Evolutionary conservation across 352 stramenopile genomes (phyloP).

Genomic region (Phytophthora citrophthora): DNA sequence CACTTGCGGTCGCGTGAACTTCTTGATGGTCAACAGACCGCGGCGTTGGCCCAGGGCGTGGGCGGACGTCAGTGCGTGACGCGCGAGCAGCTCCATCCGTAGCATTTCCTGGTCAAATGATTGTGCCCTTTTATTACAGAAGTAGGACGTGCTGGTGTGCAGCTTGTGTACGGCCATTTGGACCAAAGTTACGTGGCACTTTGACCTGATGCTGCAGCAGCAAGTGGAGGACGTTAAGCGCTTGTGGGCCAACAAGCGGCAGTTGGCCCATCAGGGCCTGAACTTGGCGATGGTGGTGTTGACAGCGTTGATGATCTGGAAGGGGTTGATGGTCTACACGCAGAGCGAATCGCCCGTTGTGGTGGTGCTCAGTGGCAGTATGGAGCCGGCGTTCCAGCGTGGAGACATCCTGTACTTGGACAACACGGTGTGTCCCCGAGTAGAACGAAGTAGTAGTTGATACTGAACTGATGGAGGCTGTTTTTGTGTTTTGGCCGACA

Average conservation of each 20-base stretch:
- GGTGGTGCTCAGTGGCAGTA: slow-evolving; percentile 98
- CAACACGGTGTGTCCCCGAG: slow-evolving; percentile 83
- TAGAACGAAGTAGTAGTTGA: background rate
- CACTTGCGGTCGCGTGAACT: slow-evolving; percentile 30
- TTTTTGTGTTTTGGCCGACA: background rate
- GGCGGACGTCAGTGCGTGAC: background rate
- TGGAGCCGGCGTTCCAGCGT: slow-evolving; percentile 99
- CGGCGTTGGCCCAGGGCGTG: slow-evolving; percentile 21
- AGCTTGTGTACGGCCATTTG: background rate
- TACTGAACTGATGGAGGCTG: slow-evolving; percentile 1
- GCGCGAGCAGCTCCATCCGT: slow-evolving; percentile 27
- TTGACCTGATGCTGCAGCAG: slow-evolving; percentile 72
- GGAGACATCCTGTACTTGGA: slow-evolving; percentile 99
- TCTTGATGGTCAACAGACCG: slow-evolving; percentile 55
- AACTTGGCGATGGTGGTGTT: slow-evolving; percentile 99
- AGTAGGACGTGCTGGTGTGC: background rate
- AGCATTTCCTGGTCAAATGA: background rate
- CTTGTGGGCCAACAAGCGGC: slow-evolving; percentile 98
- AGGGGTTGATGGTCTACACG: slow-evolving; percentile 97
- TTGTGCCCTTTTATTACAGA: slow-evolving; percentile 1
- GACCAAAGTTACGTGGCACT: slow-evolving; percentile 15
- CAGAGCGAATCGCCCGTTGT: slow-evolving; percentile 98
- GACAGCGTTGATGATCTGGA: slow-evolving; percentile 99
- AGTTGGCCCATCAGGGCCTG: slow-evolving; percentile 96
- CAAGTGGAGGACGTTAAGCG: slow-evolving; percentile 97